A percentile compares a stretch with the other conserved stretches of the same genome.
Evolutionary conservation across 164 flowering plant species (phyloP).

Genomic region (Houttuynia cordata): DNA sequence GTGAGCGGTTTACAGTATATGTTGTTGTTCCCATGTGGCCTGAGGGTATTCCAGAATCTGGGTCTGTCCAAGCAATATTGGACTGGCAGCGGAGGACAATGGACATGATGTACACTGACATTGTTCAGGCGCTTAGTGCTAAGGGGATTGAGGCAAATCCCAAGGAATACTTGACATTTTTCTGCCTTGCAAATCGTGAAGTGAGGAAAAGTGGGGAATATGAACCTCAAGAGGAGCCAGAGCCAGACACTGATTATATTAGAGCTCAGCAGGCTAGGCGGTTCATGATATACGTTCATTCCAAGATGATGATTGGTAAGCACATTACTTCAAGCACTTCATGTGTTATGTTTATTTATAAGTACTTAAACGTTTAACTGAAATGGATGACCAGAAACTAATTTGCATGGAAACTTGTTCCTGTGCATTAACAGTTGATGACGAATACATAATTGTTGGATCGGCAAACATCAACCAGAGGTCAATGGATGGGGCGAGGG

Average conservation of each 20-base stretch:
- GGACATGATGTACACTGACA: conserved; percentile 70
- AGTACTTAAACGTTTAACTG: too few relatives aligned
- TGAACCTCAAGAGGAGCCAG: conserved; percentile 41
- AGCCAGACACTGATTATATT: conserved; percentile 32
- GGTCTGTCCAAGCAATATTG: conserved; percentile 51
- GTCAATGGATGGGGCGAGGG: conserved; percentile 79
- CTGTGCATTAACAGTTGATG: conserved; percentile 45
- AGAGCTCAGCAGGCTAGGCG: conserved; percentile 53
- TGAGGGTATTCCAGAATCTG: conserved; percentile 52
- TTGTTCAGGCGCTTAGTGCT: conserved; percentile 28
- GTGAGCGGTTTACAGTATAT: conserved; percentile 50
- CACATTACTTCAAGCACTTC: background rate
- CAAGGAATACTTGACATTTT: conserved; percentile 49
- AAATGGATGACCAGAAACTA: background rate
- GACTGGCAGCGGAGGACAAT: conserved; percentile 62
- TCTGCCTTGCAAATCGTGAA: conserved; percentile 63
- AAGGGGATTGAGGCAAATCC: conserved; percentile 40
- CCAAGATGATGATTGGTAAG: conserved; percentile 78
- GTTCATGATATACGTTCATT: conserved; percentile 68
- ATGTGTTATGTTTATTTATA: too few relatives aligned
- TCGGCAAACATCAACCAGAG: conserved; percentile 84
- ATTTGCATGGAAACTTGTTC: background rate
- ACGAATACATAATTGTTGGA: conserved; percentile 76
- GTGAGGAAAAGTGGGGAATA: conserved; percentile 33
- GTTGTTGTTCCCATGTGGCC: conserved; percentile 76